Percentiles rank a stretch among this genome's conserved stretches.
These are phyloP conservation scores for Mucor mucedo DNA, from an alignment of 371 early-diverging fungal species.

Conservation along the genomic window DNA sequence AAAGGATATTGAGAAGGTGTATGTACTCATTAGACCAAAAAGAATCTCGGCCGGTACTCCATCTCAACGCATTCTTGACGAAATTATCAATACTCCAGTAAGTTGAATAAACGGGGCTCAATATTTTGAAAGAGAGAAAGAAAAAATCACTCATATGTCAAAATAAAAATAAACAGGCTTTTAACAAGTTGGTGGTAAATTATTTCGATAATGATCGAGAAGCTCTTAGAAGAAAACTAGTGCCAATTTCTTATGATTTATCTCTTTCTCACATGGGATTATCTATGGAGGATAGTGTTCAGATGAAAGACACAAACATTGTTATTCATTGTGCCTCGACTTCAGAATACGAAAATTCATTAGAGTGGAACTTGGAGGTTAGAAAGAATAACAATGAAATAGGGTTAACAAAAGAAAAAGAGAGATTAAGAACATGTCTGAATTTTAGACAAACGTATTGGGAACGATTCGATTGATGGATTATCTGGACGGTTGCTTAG, in stretches of 20 bases:
- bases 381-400: no score
- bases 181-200: conserved; percentile 16
- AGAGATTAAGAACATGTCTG: background rate
- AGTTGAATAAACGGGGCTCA: conserved; percentile 1
- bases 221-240: conserved; percentile 38
- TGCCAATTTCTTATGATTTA: conserved; percentile 53
- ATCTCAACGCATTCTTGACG: conserved; percentile 33
- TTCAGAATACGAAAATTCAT: conserved; percentile 50
- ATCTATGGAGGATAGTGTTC: conserved; percentile 42
- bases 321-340: conserved; percentile 60
- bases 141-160: background rate
- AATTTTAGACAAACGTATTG: conserved; percentile 47
- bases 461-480: conserved; percentile 57
- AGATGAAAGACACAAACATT: conserved; percentile 43
- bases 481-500: conserved; percentile 40
- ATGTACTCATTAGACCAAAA: conserved; percentile 35
- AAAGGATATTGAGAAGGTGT: conserved; percentile 27
- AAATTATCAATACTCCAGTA: conserved; percentile 32
- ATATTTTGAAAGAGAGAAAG: background rate
- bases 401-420: background rate
- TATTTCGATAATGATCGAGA: conserved; percentile 13
- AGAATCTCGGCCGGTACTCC: conserved; percentile 32
- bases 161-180: conserved; percentile 18
- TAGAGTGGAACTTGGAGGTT: conserved; percentile 56
- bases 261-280: conserved; percentile 51